phyloP scores from a whole-genome alignment of 2,329 filamentous ascomycete genomes.

The Pezicula rhizophila region DNA sequence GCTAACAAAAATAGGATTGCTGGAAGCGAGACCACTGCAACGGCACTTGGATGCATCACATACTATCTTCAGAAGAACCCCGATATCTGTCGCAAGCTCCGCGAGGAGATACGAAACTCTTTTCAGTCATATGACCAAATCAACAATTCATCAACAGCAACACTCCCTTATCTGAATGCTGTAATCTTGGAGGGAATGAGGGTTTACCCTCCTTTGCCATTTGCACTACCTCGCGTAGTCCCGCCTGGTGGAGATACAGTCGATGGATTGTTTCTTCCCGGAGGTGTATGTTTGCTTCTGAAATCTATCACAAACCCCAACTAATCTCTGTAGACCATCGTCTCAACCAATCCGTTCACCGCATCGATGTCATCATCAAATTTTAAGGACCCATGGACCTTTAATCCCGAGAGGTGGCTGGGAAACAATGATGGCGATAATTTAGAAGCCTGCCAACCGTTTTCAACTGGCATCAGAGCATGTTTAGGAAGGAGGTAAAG shows the following conservation, averaged over 20 bases:
- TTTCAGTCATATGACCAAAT: conserved; percentile 24
- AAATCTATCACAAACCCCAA: conserved; percentile 10
- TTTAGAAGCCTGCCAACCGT: conserved; percentile 22
- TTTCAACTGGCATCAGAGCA: conserved; percentile 29
- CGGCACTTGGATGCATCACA: conserved; percentile 18
- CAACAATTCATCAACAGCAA: not conserved
- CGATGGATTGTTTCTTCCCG: conserved; percentile 1
- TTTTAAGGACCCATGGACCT: conserved; percentile 19
- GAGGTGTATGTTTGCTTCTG: not conserved
- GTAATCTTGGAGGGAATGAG: conserved; percentile 10
- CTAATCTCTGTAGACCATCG: conserved; percentile 28
- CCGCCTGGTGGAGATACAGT: not conserved
- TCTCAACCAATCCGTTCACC: conserved; percentile 26
- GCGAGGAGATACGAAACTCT: conserved; percentile 43
- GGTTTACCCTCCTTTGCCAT: conserved; percentile 9
- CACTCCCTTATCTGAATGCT: conserved; percentile 7
- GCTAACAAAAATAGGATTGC: not conserved
- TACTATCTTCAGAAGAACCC: conserved; percentile 50
- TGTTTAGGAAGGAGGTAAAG: conserved; percentile 26
- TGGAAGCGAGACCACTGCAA: conserved; percentile 28
- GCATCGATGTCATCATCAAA: conserved; percentile 25
- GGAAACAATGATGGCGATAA: conserved; percentile 23
- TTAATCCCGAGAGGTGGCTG: conserved; percentile 34
- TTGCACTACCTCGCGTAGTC: not conserved
- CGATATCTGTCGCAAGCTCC: conserved; percentile 48